Base-by-base conservation (phyloP, 192 early-diverging fungal genomes). In the Phycomyces nitens region DNA sequence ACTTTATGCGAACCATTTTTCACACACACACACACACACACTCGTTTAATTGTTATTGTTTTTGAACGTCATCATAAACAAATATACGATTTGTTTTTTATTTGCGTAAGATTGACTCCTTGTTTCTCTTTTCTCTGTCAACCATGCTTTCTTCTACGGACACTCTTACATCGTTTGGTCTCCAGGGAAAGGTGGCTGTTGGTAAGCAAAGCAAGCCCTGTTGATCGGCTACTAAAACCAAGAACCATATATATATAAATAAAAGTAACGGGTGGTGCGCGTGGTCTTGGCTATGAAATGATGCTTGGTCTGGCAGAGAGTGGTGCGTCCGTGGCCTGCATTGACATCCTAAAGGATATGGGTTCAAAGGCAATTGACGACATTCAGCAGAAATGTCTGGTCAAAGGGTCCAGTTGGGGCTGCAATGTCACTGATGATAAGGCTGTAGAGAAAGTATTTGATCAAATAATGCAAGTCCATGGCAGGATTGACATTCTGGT, bases 241-340 rank as follows among this genome's bases (percentile, higher is more conserved):
- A n/a, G n/a, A n/a, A n/a, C n/a, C n/a, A n/a, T n/a, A n/a, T n/a
- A n/a, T n/a, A n/a, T n/a, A n/a, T n/a, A n/a, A n/a, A n/a, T n/a
- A n/a, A 27, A 40, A 74, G 73, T 74, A 5, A 74, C 73, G 16
- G 73, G 73, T 53, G 73, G 73, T 57, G 73, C 73, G 24, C 51
- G 73, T 56, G 73, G 73, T 51, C 43, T 74, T 4, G 73, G 73
- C 5, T 65, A 54, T 60, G 73, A 74, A 62, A 74, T 74, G 73
- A 74, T 74, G 73, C 53, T 58, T 44, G 58, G 68, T 24, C 61
- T 69, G 39, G 73, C 73, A 11, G 73, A 74, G 51, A 57, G 56
- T 40, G 73, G 73, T 29, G 73, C 73, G 22, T 69, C 62, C 20
- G 68, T 74, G 14, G 73, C 73, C 24, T 74, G 73, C 44, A 63